phyloP scores from a whole-genome alignment of 768 basidiomycete genomes.

The Gloeopeniophorella convolvens region DNA sequence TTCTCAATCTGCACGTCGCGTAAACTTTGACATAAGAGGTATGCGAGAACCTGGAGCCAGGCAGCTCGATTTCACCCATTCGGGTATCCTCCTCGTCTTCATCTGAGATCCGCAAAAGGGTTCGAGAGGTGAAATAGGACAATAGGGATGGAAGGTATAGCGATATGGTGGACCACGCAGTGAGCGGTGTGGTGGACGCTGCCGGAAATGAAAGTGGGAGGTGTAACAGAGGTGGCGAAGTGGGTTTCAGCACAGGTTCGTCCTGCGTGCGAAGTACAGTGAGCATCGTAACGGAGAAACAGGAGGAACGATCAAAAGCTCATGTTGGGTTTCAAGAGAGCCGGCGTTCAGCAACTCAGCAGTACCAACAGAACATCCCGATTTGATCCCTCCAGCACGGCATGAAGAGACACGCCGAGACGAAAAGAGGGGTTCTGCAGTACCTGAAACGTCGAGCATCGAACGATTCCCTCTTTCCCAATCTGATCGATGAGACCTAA shows the following conservation, averaged over 20 bases:
- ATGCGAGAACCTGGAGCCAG: slow-evolving; percentile 55
- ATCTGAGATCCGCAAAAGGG: slow-evolving; percentile 26
- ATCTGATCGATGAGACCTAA: slow-evolving; percentile 62
- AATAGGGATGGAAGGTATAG: slow-evolving; percentile 56
- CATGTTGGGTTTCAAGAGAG: background rate
- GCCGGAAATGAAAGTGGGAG: slow-evolving; percentile 64
- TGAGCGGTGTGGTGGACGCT: slow-evolving; percentile 48
- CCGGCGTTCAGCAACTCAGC: too few relatives aligned
- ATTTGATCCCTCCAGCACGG: background rate
- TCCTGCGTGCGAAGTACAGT: slow-evolving; percentile 36
- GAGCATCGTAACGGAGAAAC: background rate
- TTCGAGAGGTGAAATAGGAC: slow-evolving; percentile 51
- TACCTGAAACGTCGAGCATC: slow-evolving; percentile 82
- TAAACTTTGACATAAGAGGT: slow-evolving; percentile 70
- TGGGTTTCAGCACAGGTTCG: slow-evolving; percentile 43
- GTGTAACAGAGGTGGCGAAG: slow-evolving; percentile 53
- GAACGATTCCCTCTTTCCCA: slow-evolving; percentile 51
- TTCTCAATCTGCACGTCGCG: slow-evolving; percentile 67
- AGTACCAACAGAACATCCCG: too few relatives aligned
- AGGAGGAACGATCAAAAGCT: slow-evolving; percentile 8
- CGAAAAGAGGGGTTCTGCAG: slow-evolving; percentile 10
- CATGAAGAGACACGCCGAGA: slow-evolving; percentile 18
- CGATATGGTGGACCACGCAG: slow-evolving; percentile 61
- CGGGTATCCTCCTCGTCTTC: slow-evolving; percentile 22
- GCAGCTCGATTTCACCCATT: slow-evolving; percentile 28